Base-by-base conservation (phyloP, 129 eudicot genomes). In the Lactuca saligna region DNA sequence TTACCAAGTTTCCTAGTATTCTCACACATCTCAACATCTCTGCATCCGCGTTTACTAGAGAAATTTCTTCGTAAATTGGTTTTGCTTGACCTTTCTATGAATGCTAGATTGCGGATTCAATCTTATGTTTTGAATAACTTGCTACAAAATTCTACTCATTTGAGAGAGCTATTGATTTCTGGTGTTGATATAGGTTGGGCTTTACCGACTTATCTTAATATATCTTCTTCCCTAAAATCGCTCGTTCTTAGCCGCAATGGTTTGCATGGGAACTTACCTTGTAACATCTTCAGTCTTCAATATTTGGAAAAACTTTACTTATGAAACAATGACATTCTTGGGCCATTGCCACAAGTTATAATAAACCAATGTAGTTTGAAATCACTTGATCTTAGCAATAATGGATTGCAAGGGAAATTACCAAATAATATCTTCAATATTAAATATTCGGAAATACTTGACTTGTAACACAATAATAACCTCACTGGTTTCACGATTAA, bases 261-360 rank as follows among this genome's bases (percentile, higher is more conserved):
- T 15, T 39, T 84, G 51, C 67, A 55, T 5, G 85, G 82, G 20
- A 56, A 44, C 31, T 4, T 84, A 55, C 82, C 82, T 33, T 41
- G 20, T 35, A 49, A 54, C 14, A 51, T 73, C 44, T 77, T 84
- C 31, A 68, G 70, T 17, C 64, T 66, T 6, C 79, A 72, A 6
- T 59, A 75, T 25, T 66, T 76, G 69, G 50, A 75, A 66, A 49
- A 11, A 14, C 61, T 81, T 8, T 3, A 10, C 37, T 32, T 80
- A 17, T 5, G 6, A 1, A 2, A 0, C 0, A 80, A 75, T 75
- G 4, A 0, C 0, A 1, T 48, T 7, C 74, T 81, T 32, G 70
- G 65, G 35, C 31, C 9, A 6, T 41, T 73, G 12, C 82, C 79
- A 20, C 20, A 20, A 20, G 20, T 20, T 20, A 20, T 20, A 20